Conservation (phyloP, 2,329 filamentous ascomycete genomes). For the Microthyrium microscopicum region DNA sequence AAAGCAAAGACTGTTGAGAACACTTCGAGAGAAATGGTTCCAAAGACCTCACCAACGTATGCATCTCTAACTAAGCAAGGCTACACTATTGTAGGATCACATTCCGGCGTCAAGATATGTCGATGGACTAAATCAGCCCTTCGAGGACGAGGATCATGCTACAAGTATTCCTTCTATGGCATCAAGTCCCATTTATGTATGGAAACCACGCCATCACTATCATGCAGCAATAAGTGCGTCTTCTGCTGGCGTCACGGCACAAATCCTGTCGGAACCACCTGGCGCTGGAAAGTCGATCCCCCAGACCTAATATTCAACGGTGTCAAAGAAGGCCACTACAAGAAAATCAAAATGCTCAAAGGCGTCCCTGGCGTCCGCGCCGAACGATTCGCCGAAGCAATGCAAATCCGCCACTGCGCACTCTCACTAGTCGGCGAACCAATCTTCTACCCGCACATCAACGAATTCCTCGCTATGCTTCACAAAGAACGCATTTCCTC, state of each 20-base stretch:
- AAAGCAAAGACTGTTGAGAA: slow-evolving; percentile 27
- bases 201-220: slow-evolving; percentile 91
- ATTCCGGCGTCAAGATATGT: slow-evolving; percentile 94
- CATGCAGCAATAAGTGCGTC: slow-evolving; percentile 95
- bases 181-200: slow-evolving; percentile 95
- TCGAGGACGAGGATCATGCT: slow-evolving; percentile 83
- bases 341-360: slow-evolving; percentile 94
- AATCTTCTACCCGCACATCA: slow-evolving; percentile 98
- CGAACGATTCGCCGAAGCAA: slow-evolving; percentile 81
- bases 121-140: slow-evolving; percentile 97
- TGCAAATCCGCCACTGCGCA: slow-evolving; percentile 86
- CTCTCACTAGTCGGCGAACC: slow-evolving; percentile 86
- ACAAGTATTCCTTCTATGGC: slow-evolving; percentile 95
- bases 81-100: slow-evolving; percentile 85
- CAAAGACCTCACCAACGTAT: slow-evolving; percentile 76
- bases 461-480: slow-evolving; percentile 71
- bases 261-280: slow-evolving; percentile 89
- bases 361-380: slow-evolving; percentile 85
- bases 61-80: slow-evolving; percentile 86
- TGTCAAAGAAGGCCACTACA: slow-evolving; percentile 82
- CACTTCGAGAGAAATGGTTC: slow-evolving; percentile 76
- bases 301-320: slow-evolving; percentile 80
- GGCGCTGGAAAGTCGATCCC: slow-evolving; percentile 90
- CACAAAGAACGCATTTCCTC: slow-evolving; percentile 78
- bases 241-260: slow-evolving; percentile 98